Conservation (phyloP, 768 basidiomycete species). For the Mycena capillaripes region DNA sequence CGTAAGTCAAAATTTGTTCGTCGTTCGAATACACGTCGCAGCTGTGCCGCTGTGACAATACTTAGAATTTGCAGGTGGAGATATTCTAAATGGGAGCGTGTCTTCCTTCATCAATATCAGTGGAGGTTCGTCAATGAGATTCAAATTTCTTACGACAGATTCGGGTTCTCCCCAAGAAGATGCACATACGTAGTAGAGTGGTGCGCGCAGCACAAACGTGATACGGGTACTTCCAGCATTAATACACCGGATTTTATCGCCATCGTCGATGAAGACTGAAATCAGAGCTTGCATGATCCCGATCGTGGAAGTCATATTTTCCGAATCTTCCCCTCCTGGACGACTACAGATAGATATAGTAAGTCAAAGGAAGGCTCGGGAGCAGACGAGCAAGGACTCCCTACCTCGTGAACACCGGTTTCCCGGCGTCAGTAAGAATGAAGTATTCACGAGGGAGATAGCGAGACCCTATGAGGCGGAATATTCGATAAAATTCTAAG, state of each 20-base stretch:
- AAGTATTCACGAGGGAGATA: conserved; percentile 86
- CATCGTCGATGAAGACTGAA: conserved; percentile 94
- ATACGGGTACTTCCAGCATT: conserved; percentile 88
- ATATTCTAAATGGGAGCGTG: conserved; percentile 94
- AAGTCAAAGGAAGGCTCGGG: conserved; percentile 25
- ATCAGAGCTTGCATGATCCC: conserved; percentile 96
- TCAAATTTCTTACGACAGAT: conserved; percentile 77
- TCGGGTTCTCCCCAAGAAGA: conserved; percentile 98
- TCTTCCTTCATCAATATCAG: conserved; percentile 78
- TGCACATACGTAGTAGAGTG: conserved; percentile 92
- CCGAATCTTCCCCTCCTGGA: conserved; percentile 68
- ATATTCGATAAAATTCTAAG: conserved; percentile 34
- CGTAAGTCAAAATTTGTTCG: conserved; percentile 93
- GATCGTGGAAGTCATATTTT: conserved; percentile 82
- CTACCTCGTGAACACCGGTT: conserved; percentile 95
- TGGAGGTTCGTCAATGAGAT: conserved; percentile 23
- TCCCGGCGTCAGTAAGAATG: conserved; percentile 94
- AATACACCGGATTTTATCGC: conserved; percentile 88
- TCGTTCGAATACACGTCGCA: conserved; percentile 88
- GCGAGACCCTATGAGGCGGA: conserved; percentile 47
- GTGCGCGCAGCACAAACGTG: conserved; percentile 87
- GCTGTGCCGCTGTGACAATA: conserved; percentile 87
- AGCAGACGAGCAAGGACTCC: conserved; percentile 35
- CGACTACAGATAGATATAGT: conserved; percentile 51
- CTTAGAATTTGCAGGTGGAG: conserved; percentile 94